Conservation (phyloP, 495 filamentous ascomycete genomes). For the Aspergillus sparsus region DNA sequence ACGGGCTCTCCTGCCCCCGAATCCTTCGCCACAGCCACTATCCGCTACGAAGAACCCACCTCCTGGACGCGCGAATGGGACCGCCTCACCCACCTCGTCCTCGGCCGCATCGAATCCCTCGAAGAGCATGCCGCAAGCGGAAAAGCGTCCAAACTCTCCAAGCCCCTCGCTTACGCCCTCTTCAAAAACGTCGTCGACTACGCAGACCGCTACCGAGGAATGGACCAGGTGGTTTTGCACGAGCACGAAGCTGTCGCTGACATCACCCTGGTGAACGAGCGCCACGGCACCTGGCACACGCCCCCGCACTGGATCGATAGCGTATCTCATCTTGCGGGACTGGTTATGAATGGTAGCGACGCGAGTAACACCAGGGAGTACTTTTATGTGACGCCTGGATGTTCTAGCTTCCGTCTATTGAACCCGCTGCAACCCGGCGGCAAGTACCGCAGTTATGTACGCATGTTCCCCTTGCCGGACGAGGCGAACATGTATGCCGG, state of each 20-base stretch:
- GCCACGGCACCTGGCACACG: constrained; percentile 16
- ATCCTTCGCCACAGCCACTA: constrained; percentile 28
- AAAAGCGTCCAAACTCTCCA: constrained; percentile 27
- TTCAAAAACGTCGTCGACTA: constrained; percentile 48
- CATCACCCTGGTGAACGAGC: constrained; percentile 32
- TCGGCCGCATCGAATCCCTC: constrained; percentile 33
- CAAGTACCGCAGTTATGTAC: constrained; percentile 41
- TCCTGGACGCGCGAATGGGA: constrained; percentile 31
- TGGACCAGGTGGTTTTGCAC: constrained; percentile 40
- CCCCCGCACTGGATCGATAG: constrained; percentile 48
- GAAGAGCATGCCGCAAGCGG: constrained; percentile 25
- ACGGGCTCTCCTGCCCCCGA: constrained; percentile 15
- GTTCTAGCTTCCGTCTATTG: constrained; percentile 30
- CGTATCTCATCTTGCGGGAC: constrained; percentile 43
- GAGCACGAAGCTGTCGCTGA: constrained; percentile 43
- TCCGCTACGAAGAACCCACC: constrained; percentile 21
- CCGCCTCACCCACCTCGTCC: constrained; percentile 31
- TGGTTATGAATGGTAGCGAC: constrained; percentile 39
- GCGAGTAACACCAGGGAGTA: constrained; percentile 28
- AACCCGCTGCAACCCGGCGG: constrained; percentile 33
- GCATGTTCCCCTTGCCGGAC: constrained; percentile 36
- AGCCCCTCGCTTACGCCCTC: constrained; percentile 34
- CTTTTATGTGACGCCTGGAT: constrained; percentile 44
- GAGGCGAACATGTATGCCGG: constrained; percentile 35
- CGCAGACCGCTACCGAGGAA: constrained; percentile 39